A percentile compares a stretch with the other conserved stretches of the same genome.
Evolutionary conservation across 1,284 basidiomycete species (phyloP).

Genomic region (Papiliotrema nemorosa): DNA sequence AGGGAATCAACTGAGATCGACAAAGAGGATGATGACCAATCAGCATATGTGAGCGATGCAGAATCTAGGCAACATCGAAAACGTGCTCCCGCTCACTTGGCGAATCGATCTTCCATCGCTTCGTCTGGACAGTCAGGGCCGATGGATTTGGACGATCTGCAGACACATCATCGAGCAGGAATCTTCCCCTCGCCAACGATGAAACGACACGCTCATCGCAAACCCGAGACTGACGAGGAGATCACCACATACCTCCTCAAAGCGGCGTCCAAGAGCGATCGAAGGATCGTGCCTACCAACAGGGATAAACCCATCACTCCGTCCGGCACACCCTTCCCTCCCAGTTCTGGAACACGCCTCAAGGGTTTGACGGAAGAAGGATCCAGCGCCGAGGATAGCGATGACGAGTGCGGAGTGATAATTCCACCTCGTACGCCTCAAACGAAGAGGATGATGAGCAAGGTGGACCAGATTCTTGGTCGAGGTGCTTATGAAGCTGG

Average conservation of each 20-base stretch:
- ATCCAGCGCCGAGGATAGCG: neutral
- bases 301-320: neutral
- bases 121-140: constrained; percentile 9
- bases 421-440: no score
- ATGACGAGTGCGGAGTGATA: neutral
- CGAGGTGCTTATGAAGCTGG: constrained; percentile 26
- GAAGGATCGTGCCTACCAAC: constrained; percentile 6
- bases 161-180: neutral
- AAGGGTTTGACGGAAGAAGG: neutral
- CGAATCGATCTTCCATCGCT: neutral
- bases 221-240: constrained; percentile 14
- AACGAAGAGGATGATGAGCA: constrained; percentile 8
- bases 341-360: neutral
- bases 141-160: neutral
- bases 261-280: constrained; percentile 8
- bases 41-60: neutral
- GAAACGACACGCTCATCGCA: constrained; percentile 8
- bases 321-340: neutral
- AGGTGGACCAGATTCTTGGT: constrained; percentile 26
- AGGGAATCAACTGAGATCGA: neutral
- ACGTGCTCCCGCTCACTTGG: neutral
- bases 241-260: constrained; percentile 19
- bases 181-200: constrained; percentile 10
- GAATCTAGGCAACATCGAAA: neutral
- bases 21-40: neutral